Base-by-base conservation (phyloP, 805 yeast genomes). In the Saturnispora besseyi region DNA sequence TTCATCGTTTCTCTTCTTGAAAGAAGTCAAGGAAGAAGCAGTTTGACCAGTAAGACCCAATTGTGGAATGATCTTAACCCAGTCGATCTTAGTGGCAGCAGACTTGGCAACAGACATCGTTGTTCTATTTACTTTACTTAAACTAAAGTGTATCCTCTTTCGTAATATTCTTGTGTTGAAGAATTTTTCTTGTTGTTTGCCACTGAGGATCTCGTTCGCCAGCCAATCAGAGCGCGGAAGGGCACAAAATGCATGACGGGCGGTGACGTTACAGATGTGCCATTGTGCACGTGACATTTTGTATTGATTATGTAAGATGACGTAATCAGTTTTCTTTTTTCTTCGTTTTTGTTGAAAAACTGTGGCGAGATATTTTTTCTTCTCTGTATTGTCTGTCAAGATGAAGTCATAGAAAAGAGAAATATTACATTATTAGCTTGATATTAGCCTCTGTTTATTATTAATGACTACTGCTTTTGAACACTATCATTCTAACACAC, bases 1-100 rank as follows among this genome's bases (percentile, higher is more conserved):
- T 69, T 93, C 98, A 65, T 93, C 99, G 71, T 89, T 84, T 80
- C 99, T 87, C 87, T 93, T 91, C 75, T 90, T 90, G 84, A 93
- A 93, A 30, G 95, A 79, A 48, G 93, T 80, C 68, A 58, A 76
- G 41, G 96, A 80, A 48, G 86, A 66, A 53, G 96, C 95, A 55
- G 99, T 93, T 65, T 82, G 73, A 55, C 99, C 99, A 54, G 96
- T 81, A 66, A 93, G 78, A 53, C 96, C 96, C 66, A 93, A 78
- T 59, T 89, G 81, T 59, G 90, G 73, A 67, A 87, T 79, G 67
- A 93, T 82, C 74, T 84, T 84, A 65, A 93, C 82, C 97, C 98
- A 93, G 79, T 93, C 95, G 70, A 91, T 75, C 75, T 89, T 91
- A 65, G 85, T 75, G 63, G 57, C 54, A 44, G 59, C 59, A 29